Conservation (phyloP, 1,139 yeast genomes). For the Protomyces inundatus region DNA sequence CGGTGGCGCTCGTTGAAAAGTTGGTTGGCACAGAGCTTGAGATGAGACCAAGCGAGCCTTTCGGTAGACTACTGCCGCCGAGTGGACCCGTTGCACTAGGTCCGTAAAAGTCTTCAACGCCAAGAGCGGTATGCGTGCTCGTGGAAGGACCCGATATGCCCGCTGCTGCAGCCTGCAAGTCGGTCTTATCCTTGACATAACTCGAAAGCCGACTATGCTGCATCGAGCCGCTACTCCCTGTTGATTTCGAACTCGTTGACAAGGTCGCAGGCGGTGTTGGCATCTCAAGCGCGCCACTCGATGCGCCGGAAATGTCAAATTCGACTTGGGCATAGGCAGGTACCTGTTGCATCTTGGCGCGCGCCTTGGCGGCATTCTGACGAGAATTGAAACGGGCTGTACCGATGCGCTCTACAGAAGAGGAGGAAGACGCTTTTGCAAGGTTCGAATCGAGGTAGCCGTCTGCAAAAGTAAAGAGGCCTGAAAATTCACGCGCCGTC, state of each 20-base stretch:
- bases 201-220: conserved; percentile 20
- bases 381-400: conserved; percentile 5
- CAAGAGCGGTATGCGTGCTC: neutral
- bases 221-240: conserved; percentile 21
- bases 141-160: neutral
- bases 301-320: conserved; percentile 1
- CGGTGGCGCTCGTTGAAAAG: conserved; percentile 19
- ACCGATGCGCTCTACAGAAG: conserved; percentile 5
- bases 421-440: neutral
- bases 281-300: neutral
- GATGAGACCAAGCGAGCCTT: neutral
- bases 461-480: conserved; percentile 23
- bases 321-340: conserved; percentile 1
- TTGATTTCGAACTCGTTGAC: conserved; percentile 18
- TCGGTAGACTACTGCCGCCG: conserved; percentile 5
- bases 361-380: conserved; percentile 11
- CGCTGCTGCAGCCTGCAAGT: neutral
- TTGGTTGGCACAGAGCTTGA: conserved; percentile 17
- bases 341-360: conserved; percentile 10
- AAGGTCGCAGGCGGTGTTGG: conserved; percentile 21
- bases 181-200: conserved; percentile 24
- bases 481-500: conserved; percentile 26
- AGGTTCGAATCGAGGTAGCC: conserved; percentile 12
- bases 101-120: conserved; percentile 13
- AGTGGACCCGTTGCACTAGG: no score